Percentiles rank a stretch among this genome's conserved stretches.
Conservation (phyloP, 108 stramenopile species). For the Fragilariopsis cylindrus region DNA sequence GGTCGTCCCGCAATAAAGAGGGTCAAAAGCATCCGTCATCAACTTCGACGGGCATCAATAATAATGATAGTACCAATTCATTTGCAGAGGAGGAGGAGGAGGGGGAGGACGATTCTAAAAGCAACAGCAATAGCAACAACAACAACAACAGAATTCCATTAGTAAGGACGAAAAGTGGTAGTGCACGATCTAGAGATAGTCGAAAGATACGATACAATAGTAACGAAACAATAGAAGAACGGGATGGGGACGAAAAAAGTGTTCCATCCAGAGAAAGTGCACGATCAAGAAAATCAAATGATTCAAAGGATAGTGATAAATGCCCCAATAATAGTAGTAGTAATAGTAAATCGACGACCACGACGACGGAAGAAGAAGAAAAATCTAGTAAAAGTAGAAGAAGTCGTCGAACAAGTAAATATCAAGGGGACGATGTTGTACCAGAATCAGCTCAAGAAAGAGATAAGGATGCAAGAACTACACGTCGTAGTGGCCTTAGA, state of each 20-base stretch:
- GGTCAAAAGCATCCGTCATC: no score
- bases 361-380: no score
- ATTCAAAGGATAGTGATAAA: no score
- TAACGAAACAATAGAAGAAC: background rate
- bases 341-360: no score
- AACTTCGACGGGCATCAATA: no score
- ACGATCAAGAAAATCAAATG: background rate
- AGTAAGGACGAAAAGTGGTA: no score
- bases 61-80: no score
- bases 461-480: background rate
- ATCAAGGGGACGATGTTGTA: background rate
- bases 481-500: background rate
- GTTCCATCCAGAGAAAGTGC: background rate
- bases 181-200: background rate
- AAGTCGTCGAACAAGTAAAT: no score
- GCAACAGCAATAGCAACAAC: background rate
- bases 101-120: background rate
- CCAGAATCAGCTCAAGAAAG: background rate
- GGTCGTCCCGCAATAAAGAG: no score
- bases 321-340: no score
- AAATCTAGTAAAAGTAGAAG: no score
- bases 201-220: slow-evolving; percentile 10
- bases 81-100: background rate
- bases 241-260: background rate
- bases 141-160: no score